Base-by-base conservation (phyloP, 2,329 filamentous ascomycete genomes). In the Nigrospora oryzae region DNA sequence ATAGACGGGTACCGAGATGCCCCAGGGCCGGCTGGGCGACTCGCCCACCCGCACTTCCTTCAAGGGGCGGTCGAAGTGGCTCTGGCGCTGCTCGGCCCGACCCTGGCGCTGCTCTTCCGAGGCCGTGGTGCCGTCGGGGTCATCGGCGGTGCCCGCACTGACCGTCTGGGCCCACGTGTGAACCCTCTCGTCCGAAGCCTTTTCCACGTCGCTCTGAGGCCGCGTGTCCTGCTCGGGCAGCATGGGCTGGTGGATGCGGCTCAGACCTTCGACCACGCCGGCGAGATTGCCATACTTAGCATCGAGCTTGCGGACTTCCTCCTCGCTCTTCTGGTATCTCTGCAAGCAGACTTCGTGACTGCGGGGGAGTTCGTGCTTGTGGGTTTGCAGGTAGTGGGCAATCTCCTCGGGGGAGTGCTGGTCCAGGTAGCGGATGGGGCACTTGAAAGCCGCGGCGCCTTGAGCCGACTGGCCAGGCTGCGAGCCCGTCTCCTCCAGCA, bases 31-130 rank as follows among this genome's bases (percentile, higher is more conserved):
- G 62, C 86, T 95, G 5, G 91, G 91, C 13, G 88, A 95, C 64
- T 97, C 91, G 37, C 91, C 91, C 17, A 97, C 82, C n/a, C 91
- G 77, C 11, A 97, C 79, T 55, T 96, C 91, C 59, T 91, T 88
- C 43, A 97, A 64, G 0, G 86, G 83, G 38, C 90, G 79, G 53
- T 95, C 89, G 60, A 95, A 96, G 56, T 83, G 86, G 46, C 82
- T 75, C 51, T 81, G 73, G 46, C 89, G 77, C 38, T 82, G 75
- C 28, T 81, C 77, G 3, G 77, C 73, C 12, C 71, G 68, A 11
- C 61, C 60, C 13, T 51, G 51, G 8, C 58, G 53, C 16, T 62
- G 66, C 38, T 64, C 67, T 44, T 64, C 66, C 28, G 65, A 59
- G 14, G 67, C 64, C 30, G 62, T 65, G 17, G 62, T 65, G 17